These are phyloP conservation scores for Trichoderma lentiforme DNA, from an alignment of 2,329 filamentous ascomycete genomes.

Conservation along the genomic window DNA sequence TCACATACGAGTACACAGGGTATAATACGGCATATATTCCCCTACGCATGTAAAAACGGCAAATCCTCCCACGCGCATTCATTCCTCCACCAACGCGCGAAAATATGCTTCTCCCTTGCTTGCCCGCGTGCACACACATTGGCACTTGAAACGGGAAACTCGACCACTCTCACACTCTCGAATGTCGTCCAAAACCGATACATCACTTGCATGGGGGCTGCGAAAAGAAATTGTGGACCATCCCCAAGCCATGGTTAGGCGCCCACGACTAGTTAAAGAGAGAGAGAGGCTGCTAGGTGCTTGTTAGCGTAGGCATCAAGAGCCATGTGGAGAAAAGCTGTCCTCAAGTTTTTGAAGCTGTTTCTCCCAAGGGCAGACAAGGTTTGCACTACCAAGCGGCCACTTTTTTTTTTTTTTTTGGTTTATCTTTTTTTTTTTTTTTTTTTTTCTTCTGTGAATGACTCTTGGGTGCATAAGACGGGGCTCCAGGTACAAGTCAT, in stretches of 20 bases:
- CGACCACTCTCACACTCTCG: not conserved
- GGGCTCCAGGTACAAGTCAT: not conserved
- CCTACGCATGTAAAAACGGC: not conserved
- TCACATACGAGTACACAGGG: no score
- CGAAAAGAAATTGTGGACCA: not conserved
- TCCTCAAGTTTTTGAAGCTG: not conserved
- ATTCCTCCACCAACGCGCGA: not conserved
- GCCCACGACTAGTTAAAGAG: not conserved
- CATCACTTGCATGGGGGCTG: not conserved
- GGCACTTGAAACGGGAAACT: not conserved
- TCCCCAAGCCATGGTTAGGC: not conserved
- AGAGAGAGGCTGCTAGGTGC: not conserved
- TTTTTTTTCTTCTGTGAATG: not conserved
- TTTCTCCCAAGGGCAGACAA: not conserved
- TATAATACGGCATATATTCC: no score
- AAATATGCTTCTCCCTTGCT: not conserved
- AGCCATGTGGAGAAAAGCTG: not conserved
- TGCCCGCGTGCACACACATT: not conserved
- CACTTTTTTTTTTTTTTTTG: not conserved
- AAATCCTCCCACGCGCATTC: not conserved
- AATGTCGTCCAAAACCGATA: conserved; percentile 2
- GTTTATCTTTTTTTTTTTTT: not conserved
- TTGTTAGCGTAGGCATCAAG: not conserved
- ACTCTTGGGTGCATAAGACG: not conserved
- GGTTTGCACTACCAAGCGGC: not conserved